Base-by-base conservation (phyloP, 2,329 filamentous ascomycete genomes). In the Apiospora hydei region DNA sequence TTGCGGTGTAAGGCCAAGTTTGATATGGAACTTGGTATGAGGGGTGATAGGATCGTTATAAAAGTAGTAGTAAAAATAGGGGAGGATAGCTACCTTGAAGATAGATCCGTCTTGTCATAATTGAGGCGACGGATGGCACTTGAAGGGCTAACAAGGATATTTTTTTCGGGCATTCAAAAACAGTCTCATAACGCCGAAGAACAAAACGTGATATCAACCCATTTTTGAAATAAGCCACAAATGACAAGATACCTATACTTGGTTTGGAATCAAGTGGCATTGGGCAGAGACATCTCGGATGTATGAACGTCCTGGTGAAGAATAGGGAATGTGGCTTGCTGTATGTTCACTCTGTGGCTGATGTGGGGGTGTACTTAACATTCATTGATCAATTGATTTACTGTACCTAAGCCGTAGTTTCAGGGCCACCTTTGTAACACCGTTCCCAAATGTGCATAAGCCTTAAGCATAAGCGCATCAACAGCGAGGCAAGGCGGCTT, bases 11-110 rank as follows among this genome's bases (percentile, higher is more conserved):
- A 30, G 67, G 57, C 47, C 16, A 70, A 68, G 26, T 64, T 69
- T 21, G 69, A 73, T 30, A 69, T 72, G 72, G 16, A 30, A 46
- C 69, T 72, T 26, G 72, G n/a, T 16, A 64, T 73, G 69, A 67
- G 51, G 38, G 44, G 24, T 41, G 68, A 68, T 16, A 14, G 64
- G 26, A 61, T 71, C 18, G 69, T 70, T 18, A 73, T 73, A 26
- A 73, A 70, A 71, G 69, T 67, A 30, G 46, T 16, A 24, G 70
- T 74, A 44, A 67, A 38, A 61, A 34, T 61, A 49, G 18, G 5
- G 21, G n/a, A 21, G 51, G 24, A 53, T 4, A 30, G n/a, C 34
- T 38, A 38, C 34, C 34, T 38, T 38, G 34, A 38, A 38, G 34
- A 5, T 38, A 8, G 34, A 38, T 38, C 34, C 1, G 7, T 38